Conservation (phyloP, 2,329 filamentous ascomycete genomes). For the Ophiosphaerella korrae region DNA sequence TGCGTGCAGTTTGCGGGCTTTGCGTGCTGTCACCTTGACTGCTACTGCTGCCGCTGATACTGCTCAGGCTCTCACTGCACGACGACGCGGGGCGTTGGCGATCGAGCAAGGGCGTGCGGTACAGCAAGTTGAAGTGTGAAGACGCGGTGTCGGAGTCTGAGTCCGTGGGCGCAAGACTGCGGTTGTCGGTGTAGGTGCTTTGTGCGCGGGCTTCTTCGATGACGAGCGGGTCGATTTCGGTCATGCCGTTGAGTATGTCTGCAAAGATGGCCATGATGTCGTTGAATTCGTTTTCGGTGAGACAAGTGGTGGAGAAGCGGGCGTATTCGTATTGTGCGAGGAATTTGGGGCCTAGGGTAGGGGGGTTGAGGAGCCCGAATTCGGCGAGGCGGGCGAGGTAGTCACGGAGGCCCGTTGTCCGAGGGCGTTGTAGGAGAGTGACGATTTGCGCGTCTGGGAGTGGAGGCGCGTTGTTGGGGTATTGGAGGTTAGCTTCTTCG, state of each 20-base stretch:
- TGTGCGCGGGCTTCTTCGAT: conserved; percentile 52
- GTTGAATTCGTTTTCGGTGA: conserved; percentile 74
- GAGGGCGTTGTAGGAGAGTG: conserved; percentile 71
- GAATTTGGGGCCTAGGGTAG: conserved; percentile 63
- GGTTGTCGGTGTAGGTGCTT: conserved; percentile 32
- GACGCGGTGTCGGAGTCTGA: conserved; percentile 21
- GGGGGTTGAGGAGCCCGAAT: conserved; percentile 66
- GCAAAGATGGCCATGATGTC: conserved; percentile 84
- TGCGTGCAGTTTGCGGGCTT: conserved; percentile 37
- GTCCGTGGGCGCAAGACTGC: conserved; percentile 41
- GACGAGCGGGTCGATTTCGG: conserved; percentile 61
- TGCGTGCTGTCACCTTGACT: conserved; percentile 18
- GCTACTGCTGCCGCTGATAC: not conserved
- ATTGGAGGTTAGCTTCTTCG: conserved; percentile 24
- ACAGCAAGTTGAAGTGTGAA: conserved; percentile 30
- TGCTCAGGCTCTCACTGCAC: conserved; percentile 15
- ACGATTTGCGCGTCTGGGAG: conserved; percentile 70
- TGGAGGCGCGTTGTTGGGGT: conserved; percentile 35
- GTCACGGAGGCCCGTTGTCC: conserved; percentile 74
- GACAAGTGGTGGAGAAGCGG: conserved; percentile 74
- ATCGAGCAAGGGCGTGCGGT: conserved; percentile 35
- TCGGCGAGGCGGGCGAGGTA: conserved; percentile 75
- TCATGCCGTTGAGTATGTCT: conserved; percentile 77
- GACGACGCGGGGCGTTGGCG: conserved; percentile 27
- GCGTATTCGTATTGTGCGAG: conserved; percentile 79